Conservation (phyloP, 495 filamentous ascomycete species). For the Oidiodendron maius region DNA sequence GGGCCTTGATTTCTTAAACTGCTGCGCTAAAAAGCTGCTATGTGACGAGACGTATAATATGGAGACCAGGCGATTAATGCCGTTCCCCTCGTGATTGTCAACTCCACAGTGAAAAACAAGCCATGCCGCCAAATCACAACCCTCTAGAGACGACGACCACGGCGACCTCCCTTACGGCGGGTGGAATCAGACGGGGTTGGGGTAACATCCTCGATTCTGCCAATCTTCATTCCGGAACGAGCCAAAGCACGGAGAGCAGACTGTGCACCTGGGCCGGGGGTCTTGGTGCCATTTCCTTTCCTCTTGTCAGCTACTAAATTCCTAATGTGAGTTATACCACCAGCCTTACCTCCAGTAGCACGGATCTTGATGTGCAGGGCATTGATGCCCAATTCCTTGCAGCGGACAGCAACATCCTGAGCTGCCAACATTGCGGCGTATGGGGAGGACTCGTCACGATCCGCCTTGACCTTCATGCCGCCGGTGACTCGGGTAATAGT, state of each 20-base stretch:
- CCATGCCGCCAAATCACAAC: constrained; percentile 21
- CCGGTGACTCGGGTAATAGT: constrained; percentile 98
- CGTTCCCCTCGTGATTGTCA: constrained; percentile 67
- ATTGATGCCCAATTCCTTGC: constrained; percentile 99
- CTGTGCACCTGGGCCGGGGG: constrained; percentile 95
- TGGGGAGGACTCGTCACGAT: constrained; percentile 98
- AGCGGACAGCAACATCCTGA: constrained; percentile 88
- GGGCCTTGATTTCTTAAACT: constrained; percentile 24
- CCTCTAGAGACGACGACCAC: constrained; percentile 93
- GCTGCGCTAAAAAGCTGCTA: constrained; percentile 45
- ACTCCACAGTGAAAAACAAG: constrained; percentile 48
- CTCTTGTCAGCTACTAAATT: constrained; percentile 5
- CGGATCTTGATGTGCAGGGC: constrained; percentile 99
- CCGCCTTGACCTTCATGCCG: constrained; percentile 99
- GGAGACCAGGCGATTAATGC: constrained; percentile 60
- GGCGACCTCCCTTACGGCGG: constrained; percentile 98
- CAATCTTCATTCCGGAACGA: constrained; percentile 98
- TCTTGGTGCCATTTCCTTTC: constrained; percentile 96
- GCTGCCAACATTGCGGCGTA: constrained; percentile 99
- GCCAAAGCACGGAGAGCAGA: constrained; percentile 97
- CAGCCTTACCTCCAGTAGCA: constrained; percentile 81
- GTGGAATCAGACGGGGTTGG: constrained; percentile 98
- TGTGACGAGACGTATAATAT: constrained; percentile 35
- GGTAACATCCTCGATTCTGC: constrained; percentile 98
- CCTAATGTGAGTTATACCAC: background rate